Conservation (phyloP, 108 stramenopile species). For the Parietichytrium sp. region DNA sequence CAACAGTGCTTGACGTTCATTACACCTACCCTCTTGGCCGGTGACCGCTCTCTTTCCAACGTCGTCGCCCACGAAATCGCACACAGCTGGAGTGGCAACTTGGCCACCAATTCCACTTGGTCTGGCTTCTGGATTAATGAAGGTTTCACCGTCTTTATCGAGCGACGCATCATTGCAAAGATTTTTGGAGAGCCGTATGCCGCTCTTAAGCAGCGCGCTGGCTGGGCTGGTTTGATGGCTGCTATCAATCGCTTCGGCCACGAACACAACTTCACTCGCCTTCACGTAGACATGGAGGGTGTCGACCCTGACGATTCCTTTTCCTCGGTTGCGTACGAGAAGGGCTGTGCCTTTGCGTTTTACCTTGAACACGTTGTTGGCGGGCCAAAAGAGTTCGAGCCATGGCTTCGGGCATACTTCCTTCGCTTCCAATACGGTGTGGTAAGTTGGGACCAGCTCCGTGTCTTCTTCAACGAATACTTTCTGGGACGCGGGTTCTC, state of each 20-base stretch:
- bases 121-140: slow-evolving; percentile 96
- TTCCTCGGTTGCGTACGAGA: slow-evolving; percentile 71
- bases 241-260: slow-evolving; percentile 58
- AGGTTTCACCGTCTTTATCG: slow-evolving; percentile 94
- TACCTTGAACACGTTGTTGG: slow-evolving; percentile 82
- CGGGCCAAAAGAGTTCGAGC: slow-evolving; percentile 64
- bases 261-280: slow-evolving; percentile 56
- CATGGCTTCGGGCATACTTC: slow-evolving; percentile 83
- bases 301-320: slow-evolving; percentile 95
- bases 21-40: slow-evolving; percentile 88
- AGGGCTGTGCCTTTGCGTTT: slow-evolving; percentile 71
- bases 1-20: slow-evolving; percentile 94
- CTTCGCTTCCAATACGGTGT: slow-evolving; percentile 21
- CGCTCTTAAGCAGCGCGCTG: slow-evolving; percentile 76
- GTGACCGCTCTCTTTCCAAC: slow-evolving; percentile 86
- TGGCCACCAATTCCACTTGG: slow-evolving; percentile 90
- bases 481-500: neutral
- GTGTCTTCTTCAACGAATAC: neutral
- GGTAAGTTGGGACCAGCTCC: neutral
- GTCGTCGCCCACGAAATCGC: slow-evolving; percentile 88
- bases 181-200: slow-evolving; percentile 57
- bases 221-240: slow-evolving; percentile 70
- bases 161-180: slow-evolving; percentile 83
- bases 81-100: slow-evolving; percentile 90
- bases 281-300: slow-evolving; percentile 77